Evolutionary conservation across 176 grass and related monocot species (phyloP).

Genomic region (Avena atlantica): DNA sequence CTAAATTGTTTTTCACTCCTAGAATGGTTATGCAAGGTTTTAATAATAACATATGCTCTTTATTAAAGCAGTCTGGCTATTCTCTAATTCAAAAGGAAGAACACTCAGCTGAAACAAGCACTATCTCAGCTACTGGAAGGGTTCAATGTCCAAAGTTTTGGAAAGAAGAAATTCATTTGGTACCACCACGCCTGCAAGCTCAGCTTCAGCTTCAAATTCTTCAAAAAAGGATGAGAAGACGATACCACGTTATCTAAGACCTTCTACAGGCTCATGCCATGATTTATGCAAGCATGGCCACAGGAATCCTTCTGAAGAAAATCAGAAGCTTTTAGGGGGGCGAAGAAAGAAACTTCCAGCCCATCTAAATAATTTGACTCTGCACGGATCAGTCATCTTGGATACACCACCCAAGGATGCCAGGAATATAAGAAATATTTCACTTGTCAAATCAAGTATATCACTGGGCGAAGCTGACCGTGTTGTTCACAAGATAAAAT

Average conservation of each 20-base stretch:
- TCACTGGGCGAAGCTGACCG: slow-evolving; percentile 43
- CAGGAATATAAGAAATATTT: slow-evolving; percentile 36
- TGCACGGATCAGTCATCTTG: slow-evolving; percentile 51
- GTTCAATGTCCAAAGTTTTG: slow-evolving; percentile 55
- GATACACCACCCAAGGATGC: slow-evolving; percentile 46
- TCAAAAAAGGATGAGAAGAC: slow-evolving; percentile 52
- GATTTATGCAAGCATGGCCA: slow-evolving; percentile 93
- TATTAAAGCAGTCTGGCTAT: slow-evolving; percentile 32
- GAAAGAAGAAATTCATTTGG: slow-evolving; percentile 52
- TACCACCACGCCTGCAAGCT: slow-evolving; percentile 43
- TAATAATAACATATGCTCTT: slow-evolving; percentile 15
- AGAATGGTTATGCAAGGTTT: slow-evolving; percentile 13
- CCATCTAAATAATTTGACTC: slow-evolving; percentile 49
- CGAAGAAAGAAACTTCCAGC: slow-evolving; percentile 57
- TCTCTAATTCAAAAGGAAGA: slow-evolving; percentile 33
- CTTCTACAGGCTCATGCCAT: slow-evolving; percentile 83
- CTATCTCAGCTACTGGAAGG: slow-evolving; percentile 15
- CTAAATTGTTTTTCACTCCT: slow-evolving; percentile 20
- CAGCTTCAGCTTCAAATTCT: slow-evolving; percentile 44
- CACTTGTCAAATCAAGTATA: slow-evolving; percentile 42
- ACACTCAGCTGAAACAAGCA: background rate
- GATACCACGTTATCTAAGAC: slow-evolving; percentile 71
- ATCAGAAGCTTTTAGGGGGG: slow-evolving; percentile 35
- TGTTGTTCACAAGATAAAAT: slow-evolving; percentile 27
- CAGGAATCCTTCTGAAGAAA: slow-evolving; percentile 53